A percentile compares a stretch with the other conserved stretches of the same genome.
Evolutionary conservation across 345 rosid genomes (phyloP).

Genomic region (Hirschfeldia incana): DNA sequence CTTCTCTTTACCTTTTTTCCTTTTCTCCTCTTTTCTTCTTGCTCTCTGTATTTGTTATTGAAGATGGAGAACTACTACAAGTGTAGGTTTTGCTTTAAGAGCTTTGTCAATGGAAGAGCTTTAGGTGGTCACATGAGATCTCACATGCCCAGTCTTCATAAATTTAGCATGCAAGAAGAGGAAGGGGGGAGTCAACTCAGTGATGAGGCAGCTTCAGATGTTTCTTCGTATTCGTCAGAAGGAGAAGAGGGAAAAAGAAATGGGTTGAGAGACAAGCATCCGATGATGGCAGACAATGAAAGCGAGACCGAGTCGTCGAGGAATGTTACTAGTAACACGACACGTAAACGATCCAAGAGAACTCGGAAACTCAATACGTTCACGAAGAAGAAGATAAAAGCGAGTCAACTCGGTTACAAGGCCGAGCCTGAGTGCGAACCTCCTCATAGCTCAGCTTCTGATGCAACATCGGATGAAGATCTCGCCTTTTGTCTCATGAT

Average conservation of each 20-base stretch:
- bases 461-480: constrained; percentile 77
- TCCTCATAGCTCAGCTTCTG: constrained; percentile 75
- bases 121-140: constrained; percentile 90
- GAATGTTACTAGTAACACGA: constrained; percentile 44
- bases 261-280: constrained; percentile 51
- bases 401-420: constrained; percentile 31
- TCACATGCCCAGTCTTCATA: constrained; percentile 58
- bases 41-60: neutral
- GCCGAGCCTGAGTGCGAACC: constrained; percentile 58
- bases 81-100: constrained; percentile 70
- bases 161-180: constrained; percentile 24
- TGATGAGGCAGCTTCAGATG: constrained; percentile 44
- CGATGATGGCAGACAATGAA: constrained; percentile 53
- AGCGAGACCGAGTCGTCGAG: constrained; percentile 83
- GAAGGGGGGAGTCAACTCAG: constrained; percentile 43
- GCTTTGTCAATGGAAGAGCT: constrained; percentile 70
- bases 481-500: constrained; percentile 93
- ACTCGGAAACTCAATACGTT: constrained; percentile 41
- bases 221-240: constrained; percentile 42
- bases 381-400: constrained; percentile 28
- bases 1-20: constrained; percentile 40
- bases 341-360: constrained; percentile 67
- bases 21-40: constrained; percentile 19
- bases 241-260: constrained; percentile 31
- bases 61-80: constrained; percentile 65